These are phyloP conservation scores for Sugiyamaella paludigena DNA, from an alignment of 1,139 yeast species.

Conservation along the genomic window DNA sequence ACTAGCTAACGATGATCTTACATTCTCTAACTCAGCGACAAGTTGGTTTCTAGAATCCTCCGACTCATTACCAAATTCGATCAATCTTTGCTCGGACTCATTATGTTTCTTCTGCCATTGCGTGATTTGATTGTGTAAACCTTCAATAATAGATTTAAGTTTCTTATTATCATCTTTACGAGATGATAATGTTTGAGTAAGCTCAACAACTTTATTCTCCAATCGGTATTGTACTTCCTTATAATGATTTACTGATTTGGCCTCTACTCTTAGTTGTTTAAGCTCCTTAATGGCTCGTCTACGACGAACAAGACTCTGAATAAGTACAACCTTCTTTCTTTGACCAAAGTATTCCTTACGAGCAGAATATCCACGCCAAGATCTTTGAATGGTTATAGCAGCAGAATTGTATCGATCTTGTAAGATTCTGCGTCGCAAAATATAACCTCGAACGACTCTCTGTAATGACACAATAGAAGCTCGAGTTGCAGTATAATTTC, in stretches of 20 bases:
- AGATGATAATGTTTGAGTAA: slow-evolving; percentile 77
- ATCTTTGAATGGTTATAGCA: slow-evolving; percentile 68
- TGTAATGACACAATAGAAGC: slow-evolving; percentile 61
- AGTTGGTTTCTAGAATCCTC: slow-evolving; percentile 55
- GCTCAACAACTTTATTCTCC: slow-evolving; percentile 93
- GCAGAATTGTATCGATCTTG: slow-evolving; percentile 56
- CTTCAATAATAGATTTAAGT: slow-evolving; percentile 59
- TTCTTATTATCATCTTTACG: slow-evolving; percentile 79
- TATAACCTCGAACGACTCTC: slow-evolving; percentile 63
- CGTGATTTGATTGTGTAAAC: slow-evolving; percentile 41
- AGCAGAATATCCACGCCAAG: slow-evolving; percentile 57
- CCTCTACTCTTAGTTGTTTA: slow-evolving; percentile 67
- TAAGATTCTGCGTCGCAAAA: slow-evolving; percentile 51
- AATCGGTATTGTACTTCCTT: slow-evolving; percentile 88
- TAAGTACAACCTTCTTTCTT: slow-evolving; percentile 56
- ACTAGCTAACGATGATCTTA: slow-evolving; percentile 46
- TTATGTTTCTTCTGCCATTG: slow-evolving; percentile 37
- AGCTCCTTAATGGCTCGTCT: slow-evolving; percentile 68
- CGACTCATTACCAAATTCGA: slow-evolving; percentile 49
- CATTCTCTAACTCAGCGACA: slow-evolving; percentile 50
- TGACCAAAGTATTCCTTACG: slow-evolving; percentile 47
- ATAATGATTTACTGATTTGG: slow-evolving; percentile 85
- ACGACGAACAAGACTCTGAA: slow-evolving; percentile 79
- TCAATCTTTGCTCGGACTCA: slow-evolving; percentile 31
- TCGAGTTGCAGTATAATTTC: slow-evolving; percentile 45